phyloP scores from a whole-genome alignment of 1,139 yeast species.

The Lodderomyces orthopsilosis region DNA sequence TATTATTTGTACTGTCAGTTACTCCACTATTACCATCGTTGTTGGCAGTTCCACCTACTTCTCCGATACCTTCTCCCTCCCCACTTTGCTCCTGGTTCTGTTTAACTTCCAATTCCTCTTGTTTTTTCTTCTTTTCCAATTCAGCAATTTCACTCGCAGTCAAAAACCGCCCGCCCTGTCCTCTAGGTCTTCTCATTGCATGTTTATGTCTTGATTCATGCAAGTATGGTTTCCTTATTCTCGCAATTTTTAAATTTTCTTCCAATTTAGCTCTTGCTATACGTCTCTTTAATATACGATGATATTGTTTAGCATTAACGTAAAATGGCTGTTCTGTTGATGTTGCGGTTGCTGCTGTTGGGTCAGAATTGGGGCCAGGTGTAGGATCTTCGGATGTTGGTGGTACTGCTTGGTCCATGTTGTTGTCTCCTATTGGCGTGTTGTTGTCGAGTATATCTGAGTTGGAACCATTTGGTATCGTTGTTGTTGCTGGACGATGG shows the following conservation, averaged over 20 bases:
- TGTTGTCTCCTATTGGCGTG: neutral
- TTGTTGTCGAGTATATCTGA: neutral
- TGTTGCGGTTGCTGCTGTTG: slow-evolving; percentile 5
- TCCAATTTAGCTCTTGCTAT: slow-evolving; percentile 92
- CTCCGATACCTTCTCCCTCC: slow-evolving; percentile 3
- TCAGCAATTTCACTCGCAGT: slow-evolving; percentile 97
- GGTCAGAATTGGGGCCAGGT: neutral
- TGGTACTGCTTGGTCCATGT: too few species aligned
- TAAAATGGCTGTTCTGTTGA: slow-evolving; percentile 83
- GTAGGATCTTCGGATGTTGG: too few species aligned
- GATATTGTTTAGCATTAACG: slow-evolving; percentile 97
- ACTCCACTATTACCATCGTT: neutral
- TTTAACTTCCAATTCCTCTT: slow-evolving; percentile 26
- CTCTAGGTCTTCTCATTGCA: slow-evolving; percentile 98
- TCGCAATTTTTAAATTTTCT: slow-evolving; percentile 79
- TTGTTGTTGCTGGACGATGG: slow-evolving; percentile 1
- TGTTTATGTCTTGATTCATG: slow-evolving; percentile 98
- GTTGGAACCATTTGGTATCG: neutral
- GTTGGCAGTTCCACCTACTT: neutral
- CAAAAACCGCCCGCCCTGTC: slow-evolving; percentile 95
- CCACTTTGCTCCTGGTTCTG: slow-evolving; percentile 1
- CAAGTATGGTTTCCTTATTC: slow-evolving; percentile 89
- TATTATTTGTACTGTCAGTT: too few species aligned
- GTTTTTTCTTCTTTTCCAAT: slow-evolving; percentile 57
- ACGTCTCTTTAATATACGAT: slow-evolving; percentile 87